A percentile compares a stretch with the other conserved stretches of the same genome.
These are phyloP conservation scores for Globisporangium nagaii DNA, from an alignment of 352 stramenopile genomes.

Conservation along the genomic window DNA sequence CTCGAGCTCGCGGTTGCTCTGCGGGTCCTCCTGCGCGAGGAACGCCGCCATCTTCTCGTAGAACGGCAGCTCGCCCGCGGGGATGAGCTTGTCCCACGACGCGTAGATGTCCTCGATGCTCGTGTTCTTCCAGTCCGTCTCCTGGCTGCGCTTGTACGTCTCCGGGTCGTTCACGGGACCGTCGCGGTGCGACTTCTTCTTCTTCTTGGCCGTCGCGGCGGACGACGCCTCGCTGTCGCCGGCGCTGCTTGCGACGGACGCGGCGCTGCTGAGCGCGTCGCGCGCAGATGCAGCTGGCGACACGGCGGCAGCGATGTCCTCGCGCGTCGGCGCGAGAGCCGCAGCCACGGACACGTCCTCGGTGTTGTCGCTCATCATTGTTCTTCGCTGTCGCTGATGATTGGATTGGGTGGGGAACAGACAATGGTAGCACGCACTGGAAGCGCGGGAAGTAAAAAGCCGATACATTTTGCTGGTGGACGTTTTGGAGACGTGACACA, in stretches of 20 bases:
- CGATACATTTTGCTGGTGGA: background rate
- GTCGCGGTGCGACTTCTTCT: slow-evolving; percentile 12
- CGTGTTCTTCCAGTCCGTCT: slow-evolving; percentile 75
- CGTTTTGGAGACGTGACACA: background rate
- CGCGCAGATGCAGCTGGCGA: background rate
- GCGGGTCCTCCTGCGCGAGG: slow-evolving; percentile 63
- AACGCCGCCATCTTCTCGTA: slow-evolving; percentile 82
- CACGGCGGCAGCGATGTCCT: background rate
- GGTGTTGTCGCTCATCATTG: background rate
- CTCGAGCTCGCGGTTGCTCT: slow-evolving; percentile 76
- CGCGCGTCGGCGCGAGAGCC: background rate
- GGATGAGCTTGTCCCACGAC: slow-evolving; percentile 80
- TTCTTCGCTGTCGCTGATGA: background rate
- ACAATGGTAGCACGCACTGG: background rate
- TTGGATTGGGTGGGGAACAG: background rate
- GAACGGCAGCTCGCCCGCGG: slow-evolving; percentile 50
- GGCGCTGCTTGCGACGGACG: background rate
- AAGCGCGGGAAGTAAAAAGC: background rate
- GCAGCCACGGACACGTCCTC: background rate
- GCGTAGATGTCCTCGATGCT: slow-evolving; percentile 86
- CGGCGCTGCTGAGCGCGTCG: slow-evolving; percentile 1
- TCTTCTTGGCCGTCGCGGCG: background rate
- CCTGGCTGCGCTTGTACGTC: slow-evolving; percentile 84
- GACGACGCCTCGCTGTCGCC: background rate
- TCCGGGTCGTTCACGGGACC: slow-evolving; percentile 71